Evolutionary conservation across 2,329 filamentous ascomycete species (phyloP).

Genomic region (Arthrobotrys sphaeroides): DNA sequence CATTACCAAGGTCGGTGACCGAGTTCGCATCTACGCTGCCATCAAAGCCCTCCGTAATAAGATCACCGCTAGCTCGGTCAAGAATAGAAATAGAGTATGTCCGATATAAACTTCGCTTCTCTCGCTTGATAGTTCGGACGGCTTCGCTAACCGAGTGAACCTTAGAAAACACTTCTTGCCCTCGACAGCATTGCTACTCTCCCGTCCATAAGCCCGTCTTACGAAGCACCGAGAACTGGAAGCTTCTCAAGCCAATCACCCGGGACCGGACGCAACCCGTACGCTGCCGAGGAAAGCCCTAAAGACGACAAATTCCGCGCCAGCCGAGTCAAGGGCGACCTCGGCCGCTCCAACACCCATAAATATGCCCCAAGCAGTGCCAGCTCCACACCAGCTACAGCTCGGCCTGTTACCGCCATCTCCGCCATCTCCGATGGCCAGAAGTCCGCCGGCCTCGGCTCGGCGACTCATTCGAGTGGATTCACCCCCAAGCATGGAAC

Average conservation of each 20-base stretch:
- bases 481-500: conserved; percentile 38
- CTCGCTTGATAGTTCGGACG: conserved; percentile 8
- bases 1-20: conserved; percentile 95
- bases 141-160: conserved; percentile 6
- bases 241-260: conserved; percentile 50
- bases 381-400: conserved; percentile 3
- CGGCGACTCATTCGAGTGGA: conserved; percentile 30
- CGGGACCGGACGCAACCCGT: conserved; percentile 19
- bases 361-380: conserved; percentile 31
- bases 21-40: conserved; percentile 86
- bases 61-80: conserved; percentile 74
- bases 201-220: conserved; percentile 38
- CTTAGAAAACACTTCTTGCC: conserved; percentile 48
- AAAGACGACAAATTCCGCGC: conserved; percentile 51
- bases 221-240: conserved; percentile 32
- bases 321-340: conserved; percentile 22
- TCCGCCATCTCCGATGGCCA: conserved; percentile 38
- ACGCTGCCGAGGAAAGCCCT: conserved; percentile 46
- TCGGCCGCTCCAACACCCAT: conserved; percentile 15
- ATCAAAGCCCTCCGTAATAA: conserved; percentile 84
- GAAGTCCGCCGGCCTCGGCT: conserved; percentile 36
- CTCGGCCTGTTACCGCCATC: conserved; percentile 25
- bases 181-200: conserved; percentile 50
- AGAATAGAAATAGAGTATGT: conserved; percentile 85
- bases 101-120: background rate